Percentiles rank a stretch among this genome's conserved stretches.
Conservation (phyloP, 495 filamentous ascomycete genomes). For the Darksidea phi region DNA sequence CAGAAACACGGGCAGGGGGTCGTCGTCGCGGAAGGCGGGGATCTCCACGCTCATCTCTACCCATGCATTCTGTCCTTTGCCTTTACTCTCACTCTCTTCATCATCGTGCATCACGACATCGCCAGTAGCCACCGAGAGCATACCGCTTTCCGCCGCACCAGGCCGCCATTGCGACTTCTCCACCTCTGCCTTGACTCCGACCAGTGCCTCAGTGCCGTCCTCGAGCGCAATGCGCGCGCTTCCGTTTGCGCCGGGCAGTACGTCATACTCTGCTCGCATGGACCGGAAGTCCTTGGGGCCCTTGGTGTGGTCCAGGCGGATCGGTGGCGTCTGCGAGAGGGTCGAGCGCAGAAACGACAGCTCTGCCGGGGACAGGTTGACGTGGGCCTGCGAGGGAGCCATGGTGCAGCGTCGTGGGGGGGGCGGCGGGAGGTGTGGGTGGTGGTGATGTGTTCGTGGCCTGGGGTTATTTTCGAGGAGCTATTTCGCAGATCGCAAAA, state of each 20-base stretch:
- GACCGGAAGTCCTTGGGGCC: slow-evolving; percentile 81
- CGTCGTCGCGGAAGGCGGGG: slow-evolving; percentile 84
- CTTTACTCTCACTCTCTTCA: slow-evolving; percentile 37
- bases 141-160: neutral
- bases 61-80: slow-evolving; percentile 59
- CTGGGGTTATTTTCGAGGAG: neutral
- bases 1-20: slow-evolving; percentile 83
- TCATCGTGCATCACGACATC: slow-evolving; percentile 36
- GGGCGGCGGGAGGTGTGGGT: slow-evolving; percentile 4
- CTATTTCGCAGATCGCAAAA: neutral
- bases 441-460: slow-evolving; percentile 3
- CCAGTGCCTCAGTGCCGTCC: slow-evolving; percentile 92
- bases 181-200: slow-evolving; percentile 91
- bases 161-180: slow-evolving; percentile 57
- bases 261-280: slow-evolving; percentile 80
- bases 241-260: slow-evolving; percentile 86
- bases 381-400: slow-evolving; percentile 37
- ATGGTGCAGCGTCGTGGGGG: slow-evolving; percentile 26
- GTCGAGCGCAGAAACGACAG: slow-evolving; percentile 93
- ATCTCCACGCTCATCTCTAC: slow-evolving; percentile 84
- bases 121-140: slow-evolving; percentile 32
- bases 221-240: slow-evolving; percentile 90
- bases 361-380: slow-evolving; percentile 86
- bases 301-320: slow-evolving; percentile 79
- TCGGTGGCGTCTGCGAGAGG: slow-evolving; percentile 72